Evolutionary conservation across 139 green algal genomes (phyloP).

Genomic region (Tetradesmus obliquus): DNA sequence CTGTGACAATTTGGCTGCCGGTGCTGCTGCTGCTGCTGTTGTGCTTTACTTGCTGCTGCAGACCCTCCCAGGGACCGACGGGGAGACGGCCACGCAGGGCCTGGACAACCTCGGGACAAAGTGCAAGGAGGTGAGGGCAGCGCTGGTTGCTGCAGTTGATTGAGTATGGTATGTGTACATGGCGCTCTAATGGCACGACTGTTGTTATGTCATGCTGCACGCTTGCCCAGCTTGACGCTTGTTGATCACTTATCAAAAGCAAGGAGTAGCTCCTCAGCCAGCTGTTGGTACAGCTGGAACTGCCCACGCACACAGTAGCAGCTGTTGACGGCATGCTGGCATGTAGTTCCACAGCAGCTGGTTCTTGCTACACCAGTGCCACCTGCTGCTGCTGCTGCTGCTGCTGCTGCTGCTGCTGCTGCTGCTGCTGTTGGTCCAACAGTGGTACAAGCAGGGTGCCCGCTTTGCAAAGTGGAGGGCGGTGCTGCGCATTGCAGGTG

Average conservation of each 20-base stretch:
- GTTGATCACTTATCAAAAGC: too few relatives aligned
- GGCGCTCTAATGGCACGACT: not conserved
- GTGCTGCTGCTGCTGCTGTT: not conserved
- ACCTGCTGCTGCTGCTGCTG: not conserved
- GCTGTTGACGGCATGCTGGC: too few relatives aligned
- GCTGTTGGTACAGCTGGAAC: too few relatives aligned
- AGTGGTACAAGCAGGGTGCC: conserved; percentile 75
- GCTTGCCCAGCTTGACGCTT: too few relatives aligned
- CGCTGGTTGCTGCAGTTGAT: conserved; percentile 3
- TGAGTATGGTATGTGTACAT: not conserved
- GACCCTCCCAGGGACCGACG: conserved; percentile 84
- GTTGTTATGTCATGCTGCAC: too few relatives aligned
- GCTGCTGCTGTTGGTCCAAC: not conserved
- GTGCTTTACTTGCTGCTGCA: conserved; percentile 44
- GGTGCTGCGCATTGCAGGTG: conserved; percentile 84
- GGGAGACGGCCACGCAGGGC: conserved; percentile 87
- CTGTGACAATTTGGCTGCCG: not conserved
- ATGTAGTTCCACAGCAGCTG: too few relatives aligned
- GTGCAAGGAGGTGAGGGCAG: conserved; percentile 38
- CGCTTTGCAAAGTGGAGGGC: conserved; percentile 96
- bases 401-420: not conserved
- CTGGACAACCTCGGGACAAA: conserved; percentile 63
- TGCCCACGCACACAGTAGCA: too few relatives aligned
- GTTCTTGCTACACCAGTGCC: too few relatives aligned
- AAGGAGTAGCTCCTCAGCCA: not conserved